Evolutionary conservation across 2,329 filamentous ascomycete species (phyloP).

Genomic region (Microcyclospora tardicrescens): DNA sequence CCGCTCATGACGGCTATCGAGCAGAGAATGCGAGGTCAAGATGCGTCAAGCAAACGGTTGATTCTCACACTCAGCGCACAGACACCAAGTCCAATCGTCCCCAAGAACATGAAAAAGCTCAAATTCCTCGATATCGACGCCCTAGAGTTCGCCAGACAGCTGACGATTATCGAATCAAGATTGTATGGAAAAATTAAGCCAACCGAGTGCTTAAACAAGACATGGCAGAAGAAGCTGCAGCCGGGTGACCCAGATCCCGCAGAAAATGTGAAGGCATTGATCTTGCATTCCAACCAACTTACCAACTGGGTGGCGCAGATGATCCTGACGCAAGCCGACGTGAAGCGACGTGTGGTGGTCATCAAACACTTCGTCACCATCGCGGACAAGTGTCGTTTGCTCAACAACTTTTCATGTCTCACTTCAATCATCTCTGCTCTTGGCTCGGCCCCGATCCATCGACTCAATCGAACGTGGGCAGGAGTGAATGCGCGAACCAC

Average conservation of each 20-base stretch:
- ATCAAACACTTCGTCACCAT: conserved; percentile 98
- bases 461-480: conserved; percentile 85
- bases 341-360: conserved; percentile 90
- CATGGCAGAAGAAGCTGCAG: conserved; percentile 89
- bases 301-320: conserved; percentile 99
- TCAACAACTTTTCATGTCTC: conserved; percentile 96
- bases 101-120: conserved; percentile 98
- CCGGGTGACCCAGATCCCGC: conserved; percentile 76
- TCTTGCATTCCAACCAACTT: conserved; percentile 95
- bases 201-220: conserved; percentile 94
- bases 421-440: conserved; percentile 96
- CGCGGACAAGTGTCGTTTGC: conserved; percentile 83
- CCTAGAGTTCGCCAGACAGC: conserved; percentile 89
- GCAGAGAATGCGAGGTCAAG: conserved; percentile 76
- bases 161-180: conserved; percentile 92
- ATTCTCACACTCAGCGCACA: conserved; percentile 67
- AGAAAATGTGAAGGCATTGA: conserved; percentile 87
- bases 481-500: conserved; percentile 80
- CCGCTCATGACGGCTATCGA: conserved; percentile 79
- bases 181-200: conserved; percentile 93
- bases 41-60: conserved; percentile 71
- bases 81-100: conserved; percentile 77
- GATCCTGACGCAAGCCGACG: conserved; percentile 88
- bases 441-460: conserved; percentile 86
- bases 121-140: conserved; percentile 97